These are phyloP conservation scores for Rheum nobile DNA, from an alignment of 148 eudicot genomes.

Conservation along the genomic window DNA sequence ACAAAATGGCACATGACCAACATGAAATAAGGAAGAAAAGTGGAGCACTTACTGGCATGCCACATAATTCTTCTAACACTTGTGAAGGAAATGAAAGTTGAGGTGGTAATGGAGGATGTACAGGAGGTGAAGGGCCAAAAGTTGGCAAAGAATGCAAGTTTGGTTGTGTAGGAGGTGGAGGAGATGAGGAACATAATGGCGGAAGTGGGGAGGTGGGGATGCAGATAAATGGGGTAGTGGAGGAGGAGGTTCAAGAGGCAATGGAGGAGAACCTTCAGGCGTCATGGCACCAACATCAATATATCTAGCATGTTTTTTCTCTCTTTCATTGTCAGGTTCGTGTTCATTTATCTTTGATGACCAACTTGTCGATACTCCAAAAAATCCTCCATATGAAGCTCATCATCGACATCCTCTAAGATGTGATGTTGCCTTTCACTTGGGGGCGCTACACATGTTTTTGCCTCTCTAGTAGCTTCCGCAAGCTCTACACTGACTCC, in stretches of 20 bases:
- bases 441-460: conserved; percentile 35
- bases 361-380: conserved; percentile 25
- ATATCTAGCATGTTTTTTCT: conserved; percentile 17
- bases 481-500: conserved; percentile 14
- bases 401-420: conserved; percentile 94
- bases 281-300: conserved; percentile 22
- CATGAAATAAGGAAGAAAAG: neutral
- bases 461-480: conserved; percentile 24
- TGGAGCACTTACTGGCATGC: conserved; percentile 27
- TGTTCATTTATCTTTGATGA: conserved; percentile 17
- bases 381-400: conserved; percentile 95
- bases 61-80: conserved; percentile 17
- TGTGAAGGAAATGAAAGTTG: conserved; percentile 25
- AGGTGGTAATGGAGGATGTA: conserved; percentile 9
- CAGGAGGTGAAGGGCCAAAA: conserved; percentile 19
- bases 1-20: neutral
- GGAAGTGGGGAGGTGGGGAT: conserved; percentile 64
- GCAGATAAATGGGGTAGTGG: conserved; percentile 70
- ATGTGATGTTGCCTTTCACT: conserved; percentile 67
- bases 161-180: conserved; percentile 30
- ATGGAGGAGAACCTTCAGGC: conserved; percentile 67
- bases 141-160: conserved; percentile 16
- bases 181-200: conserved; percentile 24
- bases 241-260: conserved; percentile 71
- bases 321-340: conserved; percentile 20